Base-by-base conservation (phyloP, 2,329 filamentous ascomycete species). In the Botrytis sinoallii region DNA sequence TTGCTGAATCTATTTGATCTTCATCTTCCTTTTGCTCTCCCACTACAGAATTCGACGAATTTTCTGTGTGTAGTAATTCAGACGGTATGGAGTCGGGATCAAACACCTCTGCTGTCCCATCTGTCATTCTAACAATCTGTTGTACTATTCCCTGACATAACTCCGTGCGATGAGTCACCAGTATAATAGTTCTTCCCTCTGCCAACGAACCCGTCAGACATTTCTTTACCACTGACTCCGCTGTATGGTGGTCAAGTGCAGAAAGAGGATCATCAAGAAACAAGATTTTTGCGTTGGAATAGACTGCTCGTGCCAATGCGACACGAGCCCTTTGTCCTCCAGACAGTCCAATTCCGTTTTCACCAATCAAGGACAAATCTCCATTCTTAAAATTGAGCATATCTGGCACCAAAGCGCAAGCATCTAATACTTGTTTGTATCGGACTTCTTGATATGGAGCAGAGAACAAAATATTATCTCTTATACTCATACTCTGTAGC, bases 91-190 rank as follows among this genome's bases (percentile, higher is more conserved):
- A 75, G 25, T 78, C 75, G 8, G 75, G 73, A 60, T 81, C 78
- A 22, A 81, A 52, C 40, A 79, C 61, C 32, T 74, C 66, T 46
- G 79, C 90, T 68, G 81, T 83, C 1, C 92, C 91, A 52, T 91
- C 85, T 0, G 85, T 81, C 16, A 97, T 86, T 73, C 94, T 89
- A 16, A 97, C 83, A 25, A 94, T 87, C 79, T 96, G 92, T 67
- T 90, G 85, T 2, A 94, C 93, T 61, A 94, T 85, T n/a, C 88
- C 85, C 32, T 89, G 87, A 74, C 94, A 93, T 16, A 97, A 84
- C 75, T 95, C 91, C 0, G 86, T 88, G 1, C 90, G 87, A 82
- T 92, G 90, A 1, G 90, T 92, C 29, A 89, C 89, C 25, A 92
- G 82, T 40, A 92, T 83, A 0, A 87, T 82, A 0, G 85, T 88